These are phyloP conservation scores for Ophiosphaerella herpotricha DNA, from an alignment of 2,329 filamentous ascomycete species.

Conservation along the genomic window DNA sequence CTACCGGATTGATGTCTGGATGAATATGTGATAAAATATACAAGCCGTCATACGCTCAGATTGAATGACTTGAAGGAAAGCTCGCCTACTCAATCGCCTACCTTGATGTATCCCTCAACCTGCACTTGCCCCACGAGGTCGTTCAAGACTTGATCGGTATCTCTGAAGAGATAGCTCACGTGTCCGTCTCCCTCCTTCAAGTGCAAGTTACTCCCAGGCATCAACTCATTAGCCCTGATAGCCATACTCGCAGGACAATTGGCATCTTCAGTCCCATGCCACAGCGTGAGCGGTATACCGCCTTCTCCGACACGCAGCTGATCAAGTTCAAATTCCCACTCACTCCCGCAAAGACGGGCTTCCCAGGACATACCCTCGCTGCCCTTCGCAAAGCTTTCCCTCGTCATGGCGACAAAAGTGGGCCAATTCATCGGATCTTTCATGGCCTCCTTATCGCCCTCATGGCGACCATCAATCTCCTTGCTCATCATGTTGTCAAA, in stretches of 20 bases:
- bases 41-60: no score
- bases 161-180: slow-evolving; percentile 25
- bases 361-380: slow-evolving; percentile 37
- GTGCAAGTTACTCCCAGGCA: slow-evolving; percentile 24
- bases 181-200: slow-evolving; percentile 34
- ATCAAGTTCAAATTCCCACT: slow-evolving; percentile 41
- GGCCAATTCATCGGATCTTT: slow-evolving; percentile 26
- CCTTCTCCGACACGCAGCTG: slow-evolving; percentile 26
- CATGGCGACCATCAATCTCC: slow-evolving; percentile 23
- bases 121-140: slow-evolving; percentile 23
- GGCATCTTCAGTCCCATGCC: slow-evolving; percentile 41
- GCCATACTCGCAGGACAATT: slow-evolving; percentile 32
- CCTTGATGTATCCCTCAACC: slow-evolving; percentile 21
- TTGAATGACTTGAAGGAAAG: no score
- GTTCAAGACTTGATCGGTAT: slow-evolving; percentile 27
- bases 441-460: slow-evolving; percentile 26
- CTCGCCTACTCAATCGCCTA: slow-evolving; percentile 4
- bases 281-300: slow-evolving; percentile 30
- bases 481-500: slow-evolving; percentile 31
- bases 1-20: no score
- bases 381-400: slow-evolving; percentile 32
- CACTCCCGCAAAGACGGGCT: slow-evolving; percentile 28
- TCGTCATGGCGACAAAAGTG: slow-evolving; percentile 29
- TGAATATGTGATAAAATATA: no score
- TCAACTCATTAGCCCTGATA: slow-evolving; percentile 25